phyloP scores from a whole-genome alignment of 495 filamentous ascomycete genomes.

The Aspergillus nanangensis region DNA sequence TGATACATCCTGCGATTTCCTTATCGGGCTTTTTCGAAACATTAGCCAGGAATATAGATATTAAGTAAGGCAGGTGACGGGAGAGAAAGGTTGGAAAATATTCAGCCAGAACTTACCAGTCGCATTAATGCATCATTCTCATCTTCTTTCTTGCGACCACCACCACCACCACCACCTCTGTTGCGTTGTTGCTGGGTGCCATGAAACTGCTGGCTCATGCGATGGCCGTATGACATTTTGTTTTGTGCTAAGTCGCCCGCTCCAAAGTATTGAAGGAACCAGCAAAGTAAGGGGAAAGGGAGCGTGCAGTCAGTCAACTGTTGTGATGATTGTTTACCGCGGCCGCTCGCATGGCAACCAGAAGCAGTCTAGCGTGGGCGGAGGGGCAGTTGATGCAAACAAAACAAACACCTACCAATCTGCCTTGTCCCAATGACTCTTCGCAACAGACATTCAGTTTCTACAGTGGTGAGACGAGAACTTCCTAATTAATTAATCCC shows the following conservation, averaged over 20 bases:
- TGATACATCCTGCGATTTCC: slow-evolving; percentile 95
- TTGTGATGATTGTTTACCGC: slow-evolving; percentile 39
- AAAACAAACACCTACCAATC: slow-evolving; percentile 35
- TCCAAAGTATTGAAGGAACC: too few relatives aligned
- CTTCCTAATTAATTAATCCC: too few relatives aligned
- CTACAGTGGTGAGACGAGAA: too few relatives aligned
- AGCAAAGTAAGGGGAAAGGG: background rate
- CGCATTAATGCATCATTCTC: slow-evolving; percentile 86
- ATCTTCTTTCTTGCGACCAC: slow-evolving; percentile 69
- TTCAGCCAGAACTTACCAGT: slow-evolving; percentile 64
- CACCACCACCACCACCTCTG: slow-evolving; percentile 48
- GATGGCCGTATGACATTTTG: slow-evolving; percentile 57
- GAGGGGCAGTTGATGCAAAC: slow-evolving; percentile 38
- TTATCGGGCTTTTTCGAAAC: slow-evolving; percentile 56
- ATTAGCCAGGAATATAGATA: slow-evolving; percentile 20
- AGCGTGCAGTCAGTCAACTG: too few relatives aligned
- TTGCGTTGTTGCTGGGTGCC: slow-evolving; percentile 56
- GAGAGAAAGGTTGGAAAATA: too few relatives aligned
- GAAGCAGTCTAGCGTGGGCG: slow-evolving; percentile 31
- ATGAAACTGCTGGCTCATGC: slow-evolving; percentile 70
- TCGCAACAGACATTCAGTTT: too few relatives aligned
- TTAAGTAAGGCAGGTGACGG: too few relatives aligned
- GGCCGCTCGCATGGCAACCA: slow-evolving; percentile 27
- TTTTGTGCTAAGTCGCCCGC: too few relatives aligned
- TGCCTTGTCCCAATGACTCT: slow-evolving; percentile 31